Conservation (phyloP, 805 yeast genomes). For the Metschnikowia santaceciliae region DNA sequence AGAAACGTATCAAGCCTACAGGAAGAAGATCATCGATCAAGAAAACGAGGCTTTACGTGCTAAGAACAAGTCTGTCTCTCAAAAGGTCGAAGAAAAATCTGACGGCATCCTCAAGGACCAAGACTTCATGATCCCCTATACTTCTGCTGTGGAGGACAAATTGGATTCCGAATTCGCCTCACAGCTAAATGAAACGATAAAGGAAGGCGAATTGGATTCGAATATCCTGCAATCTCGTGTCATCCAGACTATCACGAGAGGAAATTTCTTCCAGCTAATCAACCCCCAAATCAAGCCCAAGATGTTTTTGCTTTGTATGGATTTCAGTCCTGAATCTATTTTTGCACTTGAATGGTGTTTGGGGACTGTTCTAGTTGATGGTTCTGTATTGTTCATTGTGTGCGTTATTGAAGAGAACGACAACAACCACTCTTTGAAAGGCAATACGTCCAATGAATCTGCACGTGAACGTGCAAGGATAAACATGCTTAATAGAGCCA, state of each 20-base stretch:
- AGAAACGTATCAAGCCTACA: constrained; percentile 55
- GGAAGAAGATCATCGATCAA: constrained; percentile 58
- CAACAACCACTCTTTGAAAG: constrained; percentile 39
- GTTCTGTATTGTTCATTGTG: constrained; percentile 73
- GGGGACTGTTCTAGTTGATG: constrained; percentile 80
- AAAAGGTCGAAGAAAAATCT: constrained; percentile 10
- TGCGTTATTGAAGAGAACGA: constrained; percentile 47
- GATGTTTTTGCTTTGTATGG: constrained; percentile 74
- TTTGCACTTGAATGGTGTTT: constrained; percentile 86
- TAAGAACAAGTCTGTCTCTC: constrained; percentile 1
- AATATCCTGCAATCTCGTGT: constrained; percentile 53
- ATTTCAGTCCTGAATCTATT: constrained; percentile 74
- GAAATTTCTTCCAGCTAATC: constrained; percentile 54
- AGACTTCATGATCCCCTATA: constrained; percentile 56
- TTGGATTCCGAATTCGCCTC: constrained; percentile 59
- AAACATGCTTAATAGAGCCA: constrained; percentile 40
- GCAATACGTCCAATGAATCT: constrained; percentile 33
- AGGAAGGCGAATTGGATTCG: constrained; percentile 52
- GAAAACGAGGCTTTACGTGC: constrained; percentile 37
- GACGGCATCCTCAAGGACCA: constrained; percentile 12
- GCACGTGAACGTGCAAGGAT: constrained; percentile 35
- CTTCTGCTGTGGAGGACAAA: constrained; percentile 63
- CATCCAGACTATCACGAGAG: constrained; percentile 68
- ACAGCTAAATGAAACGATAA: constrained; percentile 48
- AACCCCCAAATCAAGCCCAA: constrained; percentile 45